These are phyloP conservation scores for Trametes cingulata DNA, from an alignment of 768 basidiomycete species.

Conservation along the genomic window DNA sequence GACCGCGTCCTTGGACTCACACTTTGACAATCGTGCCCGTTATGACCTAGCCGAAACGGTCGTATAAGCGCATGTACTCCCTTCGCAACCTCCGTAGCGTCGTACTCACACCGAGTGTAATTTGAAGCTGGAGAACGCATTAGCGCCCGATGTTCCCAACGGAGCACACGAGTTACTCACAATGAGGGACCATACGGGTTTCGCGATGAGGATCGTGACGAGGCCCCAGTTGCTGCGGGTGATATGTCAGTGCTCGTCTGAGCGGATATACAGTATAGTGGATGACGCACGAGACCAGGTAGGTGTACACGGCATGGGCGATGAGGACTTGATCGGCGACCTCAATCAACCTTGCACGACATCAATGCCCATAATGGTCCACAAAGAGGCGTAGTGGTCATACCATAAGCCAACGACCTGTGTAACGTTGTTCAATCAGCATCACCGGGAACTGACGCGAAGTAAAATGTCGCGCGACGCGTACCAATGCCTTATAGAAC, in stretches of 20 bases:
- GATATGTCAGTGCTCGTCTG: background rate
- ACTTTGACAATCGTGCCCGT: conserved; percentile 57
- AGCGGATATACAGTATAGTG: background rate
- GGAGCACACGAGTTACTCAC: conserved; percentile 14
- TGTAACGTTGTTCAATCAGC: background rate
- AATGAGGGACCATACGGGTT: conserved; percentile 28
- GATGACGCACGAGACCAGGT: conserved; percentile 50
- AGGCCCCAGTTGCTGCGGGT: conserved; percentile 29
- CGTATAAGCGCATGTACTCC: background rate
- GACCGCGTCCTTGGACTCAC: conserved; percentile 35
- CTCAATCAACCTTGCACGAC: conserved; percentile 44
- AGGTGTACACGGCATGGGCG: conserved; percentile 54
- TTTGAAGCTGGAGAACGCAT: conserved; percentile 24
- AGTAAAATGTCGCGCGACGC: conserved; percentile 31
- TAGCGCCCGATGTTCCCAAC: background rate
- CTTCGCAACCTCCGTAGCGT: background rate
- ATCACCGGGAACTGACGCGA: background rate
- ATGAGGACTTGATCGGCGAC: conserved; percentile 51
- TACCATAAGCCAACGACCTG: conserved; percentile 40
- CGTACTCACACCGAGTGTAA: conserved; percentile 29
- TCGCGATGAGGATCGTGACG: conserved; percentile 19
- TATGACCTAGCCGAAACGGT: conserved; percentile 41
- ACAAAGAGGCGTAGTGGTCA: background rate
- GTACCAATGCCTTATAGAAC: conserved; percentile 52
- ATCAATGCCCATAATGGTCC: background rate